Conservation (phyloP, 805 yeast species). For the Candida wancherniae region DNA sequence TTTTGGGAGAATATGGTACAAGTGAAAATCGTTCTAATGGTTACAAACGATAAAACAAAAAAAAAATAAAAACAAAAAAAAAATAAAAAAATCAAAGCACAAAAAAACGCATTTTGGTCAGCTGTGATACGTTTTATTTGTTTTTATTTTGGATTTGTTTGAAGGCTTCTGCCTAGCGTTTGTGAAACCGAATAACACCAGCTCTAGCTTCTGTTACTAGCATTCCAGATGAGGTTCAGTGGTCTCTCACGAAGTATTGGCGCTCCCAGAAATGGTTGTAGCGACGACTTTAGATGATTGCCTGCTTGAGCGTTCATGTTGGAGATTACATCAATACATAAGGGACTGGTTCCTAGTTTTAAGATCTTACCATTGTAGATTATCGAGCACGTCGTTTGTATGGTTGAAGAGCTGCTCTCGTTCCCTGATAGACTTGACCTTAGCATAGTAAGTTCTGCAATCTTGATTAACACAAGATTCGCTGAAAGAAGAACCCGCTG, state of each 20-base stretch:
- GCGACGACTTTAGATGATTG: conserved; percentile 12
- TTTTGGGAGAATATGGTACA: conserved; percentile 7
- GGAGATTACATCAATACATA: no score
- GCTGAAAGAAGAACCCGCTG: conserved; percentile 8
- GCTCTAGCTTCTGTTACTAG: no score
- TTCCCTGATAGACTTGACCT: conserved; percentile 35
- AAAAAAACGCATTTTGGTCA: conserved; percentile 8
- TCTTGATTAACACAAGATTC: conserved; percentile 54
- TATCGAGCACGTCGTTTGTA: no score
- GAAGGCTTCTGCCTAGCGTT: no score
- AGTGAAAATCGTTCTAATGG: neutral
- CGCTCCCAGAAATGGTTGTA: conserved; percentile 14
- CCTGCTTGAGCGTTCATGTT: no score
- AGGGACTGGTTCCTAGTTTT: no score
- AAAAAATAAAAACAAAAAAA: conserved; percentile 9
- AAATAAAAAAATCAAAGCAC: conserved; percentile 6
- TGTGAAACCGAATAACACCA: no score
- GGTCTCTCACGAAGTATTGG: no score
- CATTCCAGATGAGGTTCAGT: no score
- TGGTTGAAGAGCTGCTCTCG: conserved; percentile 8
- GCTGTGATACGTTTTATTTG: no score
- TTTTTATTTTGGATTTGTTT: no score
- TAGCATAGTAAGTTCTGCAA: conserved; percentile 57
- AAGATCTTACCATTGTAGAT: no score
- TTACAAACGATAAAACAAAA: conserved; percentile 10